Conservation (phyloP, 2,329 filamentous ascomycete genomes). For the Paradendryphiella salina region DNA sequence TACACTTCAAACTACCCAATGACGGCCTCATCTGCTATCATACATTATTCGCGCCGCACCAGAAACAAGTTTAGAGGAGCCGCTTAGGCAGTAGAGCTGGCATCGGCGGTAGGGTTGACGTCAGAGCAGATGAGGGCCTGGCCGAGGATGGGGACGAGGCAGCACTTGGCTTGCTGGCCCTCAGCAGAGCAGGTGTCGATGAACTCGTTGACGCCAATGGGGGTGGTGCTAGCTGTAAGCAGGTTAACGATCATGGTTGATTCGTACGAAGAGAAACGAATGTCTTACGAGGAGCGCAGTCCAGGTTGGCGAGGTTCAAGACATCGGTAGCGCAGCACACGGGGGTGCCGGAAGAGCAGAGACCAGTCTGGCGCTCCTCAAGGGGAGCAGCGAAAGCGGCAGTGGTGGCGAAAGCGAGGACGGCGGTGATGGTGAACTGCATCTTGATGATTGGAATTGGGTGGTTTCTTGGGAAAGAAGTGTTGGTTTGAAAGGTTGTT, state of each 20-base stretch:
- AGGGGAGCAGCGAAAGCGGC: slow-evolving; percentile 40
- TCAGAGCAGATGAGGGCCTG: slow-evolving; percentile 47
- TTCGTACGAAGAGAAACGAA: background rate
- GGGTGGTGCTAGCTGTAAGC: slow-evolving; percentile 40
- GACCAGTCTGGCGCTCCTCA: slow-evolving; percentile 36
- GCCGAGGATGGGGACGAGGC: slow-evolving; percentile 56
- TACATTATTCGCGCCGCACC: background rate
- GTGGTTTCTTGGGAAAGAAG: slow-evolving; percentile 7
- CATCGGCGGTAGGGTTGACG: slow-evolving; percentile 33
- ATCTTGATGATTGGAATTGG: slow-evolving; percentile 30
- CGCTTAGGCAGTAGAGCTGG: slow-evolving; percentile 1
- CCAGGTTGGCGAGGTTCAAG: slow-evolving; percentile 59
- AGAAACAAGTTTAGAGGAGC: background rate
- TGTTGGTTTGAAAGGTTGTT: slow-evolving; percentile 14
- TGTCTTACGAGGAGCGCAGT: slow-evolving; percentile 60
- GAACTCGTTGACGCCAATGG: slow-evolving; percentile 51
- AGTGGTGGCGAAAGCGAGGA: slow-evolving; percentile 37
- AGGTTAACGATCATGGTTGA: slow-evolving; percentile 17
- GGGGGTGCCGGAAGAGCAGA: slow-evolving; percentile 46
- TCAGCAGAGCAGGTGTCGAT: slow-evolving; percentile 52
- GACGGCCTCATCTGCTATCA: background rate
- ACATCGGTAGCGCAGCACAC: slow-evolving; percentile 67
- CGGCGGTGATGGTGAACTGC: slow-evolving; percentile 43
- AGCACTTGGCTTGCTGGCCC: slow-evolving; percentile 63
- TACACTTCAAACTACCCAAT: slow-evolving; percentile 4